phyloP scores from a whole-genome alignment of 1,284 basidiomycete genomes.

The Earliella scabrosa region DNA sequence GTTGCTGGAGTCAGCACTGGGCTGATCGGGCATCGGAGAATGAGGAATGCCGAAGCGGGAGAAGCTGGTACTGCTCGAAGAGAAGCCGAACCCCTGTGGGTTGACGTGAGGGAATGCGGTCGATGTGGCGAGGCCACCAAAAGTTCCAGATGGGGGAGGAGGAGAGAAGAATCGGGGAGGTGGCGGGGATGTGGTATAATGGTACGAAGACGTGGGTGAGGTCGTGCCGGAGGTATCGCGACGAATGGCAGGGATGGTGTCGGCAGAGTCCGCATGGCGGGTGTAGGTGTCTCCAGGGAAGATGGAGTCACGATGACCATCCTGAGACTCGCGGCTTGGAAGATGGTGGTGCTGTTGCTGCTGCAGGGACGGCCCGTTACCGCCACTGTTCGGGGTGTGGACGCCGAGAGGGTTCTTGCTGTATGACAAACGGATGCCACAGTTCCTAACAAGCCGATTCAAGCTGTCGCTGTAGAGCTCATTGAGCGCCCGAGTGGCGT shows the following conservation, averaged over 20 bases:
- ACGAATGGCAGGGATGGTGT: conserved; percentile 35
- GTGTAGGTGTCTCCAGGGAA: conserved; percentile 41
- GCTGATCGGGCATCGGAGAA: conserved; percentile 69
- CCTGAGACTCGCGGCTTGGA: conserved; percentile 24
- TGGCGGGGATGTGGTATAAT: conserved; percentile 61
- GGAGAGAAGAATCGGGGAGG: conserved; percentile 45
- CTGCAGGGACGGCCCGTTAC: conserved; percentile 49
- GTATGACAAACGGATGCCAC: conserved; percentile 94
- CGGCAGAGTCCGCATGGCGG: conserved; percentile 40
- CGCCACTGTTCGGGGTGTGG: conserved; percentile 73
- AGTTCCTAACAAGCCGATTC: conserved; percentile 90
- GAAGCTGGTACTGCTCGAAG: conserved; percentile 49
- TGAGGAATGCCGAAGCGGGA: conserved; percentile 68
- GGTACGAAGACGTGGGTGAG: conserved; percentile 48
- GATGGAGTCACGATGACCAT: conserved; percentile 32
- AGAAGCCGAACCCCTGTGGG: conserved; percentile 38
- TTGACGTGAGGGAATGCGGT: conserved; percentile 39
- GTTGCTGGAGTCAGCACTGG: conserved; percentile 43
- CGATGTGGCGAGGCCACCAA: conserved; percentile 37
- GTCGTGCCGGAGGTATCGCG: conserved; percentile 44
- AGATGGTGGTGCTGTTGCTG: conserved; percentile 58
- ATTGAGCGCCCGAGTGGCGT: conserved; percentile 84
- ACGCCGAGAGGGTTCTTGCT: conserved; percentile 94
- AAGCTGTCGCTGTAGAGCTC: conserved; percentile 93
- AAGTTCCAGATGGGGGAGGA: conserved; percentile 42